A percentile compares a stretch with the other conserved stretches of the same genome.
Conservation (phyloP, 768 basidiomycete species). For the Tylopilus intermedius region DNA sequence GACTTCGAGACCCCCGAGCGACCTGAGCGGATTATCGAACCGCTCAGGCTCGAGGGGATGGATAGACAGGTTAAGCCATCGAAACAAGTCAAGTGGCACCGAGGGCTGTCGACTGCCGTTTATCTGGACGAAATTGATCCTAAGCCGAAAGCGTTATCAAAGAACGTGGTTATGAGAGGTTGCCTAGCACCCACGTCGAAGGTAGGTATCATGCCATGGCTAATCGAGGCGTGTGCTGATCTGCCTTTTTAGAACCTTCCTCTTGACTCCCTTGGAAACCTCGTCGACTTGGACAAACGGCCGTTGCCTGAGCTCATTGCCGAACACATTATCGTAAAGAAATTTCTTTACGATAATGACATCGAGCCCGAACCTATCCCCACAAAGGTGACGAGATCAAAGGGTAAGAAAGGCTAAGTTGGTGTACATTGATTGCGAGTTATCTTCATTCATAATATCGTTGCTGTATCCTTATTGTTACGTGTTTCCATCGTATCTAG, state of each 20-base stretch:
- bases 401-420: slow-evolving; percentile 45
- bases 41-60: slow-evolving; percentile 34
- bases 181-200: slow-evolving; percentile 65
- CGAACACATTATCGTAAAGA: slow-evolving; percentile 71
- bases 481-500: slow-evolving; percentile 5
- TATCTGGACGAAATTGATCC: slow-evolving; percentile 62
- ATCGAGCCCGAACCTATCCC: slow-evolving; percentile 31
- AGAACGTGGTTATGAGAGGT: slow-evolving; percentile 49
- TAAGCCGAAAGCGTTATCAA: slow-evolving; percentile 40
- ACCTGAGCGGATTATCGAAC: slow-evolving; percentile 38
- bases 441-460: slow-evolving; percentile 20
- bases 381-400: slow-evolving; percentile 54
- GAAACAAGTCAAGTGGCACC: slow-evolving; percentile 76
- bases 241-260: slow-evolving; percentile 42
- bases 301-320: slow-evolving; percentile 53
- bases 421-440: background rate
- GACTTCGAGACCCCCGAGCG: slow-evolving; percentile 67
- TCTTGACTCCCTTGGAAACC: slow-evolving; percentile 71
- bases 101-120: slow-evolving; percentile 56
- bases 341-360: slow-evolving; percentile 77
- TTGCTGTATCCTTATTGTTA: slow-evolving; percentile 33
- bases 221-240: slow-evolving; percentile 1
- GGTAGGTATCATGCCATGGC: slow-evolving; percentile 35
- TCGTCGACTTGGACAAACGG: slow-evolving; percentile 46
- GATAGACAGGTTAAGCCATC: slow-evolving; percentile 29